phyloP scores from a whole-genome alignment of 768 basidiomycete species.

The Suillus subluteus region DNA sequence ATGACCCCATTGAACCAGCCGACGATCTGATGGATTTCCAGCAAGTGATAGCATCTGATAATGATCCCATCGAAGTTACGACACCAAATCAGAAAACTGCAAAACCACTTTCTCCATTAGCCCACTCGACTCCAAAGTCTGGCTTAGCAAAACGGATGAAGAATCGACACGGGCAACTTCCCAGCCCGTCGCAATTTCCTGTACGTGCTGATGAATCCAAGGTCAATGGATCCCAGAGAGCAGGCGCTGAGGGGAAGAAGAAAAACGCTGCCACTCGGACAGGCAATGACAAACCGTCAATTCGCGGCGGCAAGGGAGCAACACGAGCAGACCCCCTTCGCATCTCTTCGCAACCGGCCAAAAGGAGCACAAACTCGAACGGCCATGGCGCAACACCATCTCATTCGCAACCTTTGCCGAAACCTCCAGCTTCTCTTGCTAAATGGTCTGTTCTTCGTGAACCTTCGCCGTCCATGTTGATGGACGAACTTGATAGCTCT shows the following conservation, averaged over 20 bases:
- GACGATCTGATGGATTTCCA: conserved; percentile 36
- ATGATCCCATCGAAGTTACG: conserved; percentile 37
- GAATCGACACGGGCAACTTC: conserved; percentile 28
- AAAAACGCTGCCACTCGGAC: background rate
- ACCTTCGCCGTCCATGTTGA: conserved; percentile 26
- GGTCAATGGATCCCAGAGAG: background rate
- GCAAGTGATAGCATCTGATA: conserved; percentile 14
- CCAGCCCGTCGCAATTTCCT: conserved; percentile 2
- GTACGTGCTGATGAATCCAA: conserved; percentile 4
- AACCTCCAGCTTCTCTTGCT: conserved; percentile 17
- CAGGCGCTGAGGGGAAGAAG: background rate
- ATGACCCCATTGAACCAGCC: conserved; percentile 50
- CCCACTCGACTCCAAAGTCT: conserved; percentile 31
- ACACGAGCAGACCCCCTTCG: background rate
- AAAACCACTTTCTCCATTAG: conserved; percentile 6
- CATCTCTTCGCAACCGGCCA: background rate
- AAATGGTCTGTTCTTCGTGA: conserved; percentile 37
- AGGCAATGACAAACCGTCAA: background rate
- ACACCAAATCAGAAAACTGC: conserved; percentile 12
- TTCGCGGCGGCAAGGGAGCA: background rate
- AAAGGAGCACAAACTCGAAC: too few relatives aligned
- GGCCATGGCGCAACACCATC: background rate
- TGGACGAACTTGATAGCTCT: conserved; percentile 42
- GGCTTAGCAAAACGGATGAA: conserved; percentile 47
- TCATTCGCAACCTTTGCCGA: conserved; percentile 3